A percentile compares a stretch with the other conserved stretches of the same genome.
Evolutionary conservation across 495 filamentous ascomycete species (phyloP).

Genomic region (Tuber aestivum): DNA sequence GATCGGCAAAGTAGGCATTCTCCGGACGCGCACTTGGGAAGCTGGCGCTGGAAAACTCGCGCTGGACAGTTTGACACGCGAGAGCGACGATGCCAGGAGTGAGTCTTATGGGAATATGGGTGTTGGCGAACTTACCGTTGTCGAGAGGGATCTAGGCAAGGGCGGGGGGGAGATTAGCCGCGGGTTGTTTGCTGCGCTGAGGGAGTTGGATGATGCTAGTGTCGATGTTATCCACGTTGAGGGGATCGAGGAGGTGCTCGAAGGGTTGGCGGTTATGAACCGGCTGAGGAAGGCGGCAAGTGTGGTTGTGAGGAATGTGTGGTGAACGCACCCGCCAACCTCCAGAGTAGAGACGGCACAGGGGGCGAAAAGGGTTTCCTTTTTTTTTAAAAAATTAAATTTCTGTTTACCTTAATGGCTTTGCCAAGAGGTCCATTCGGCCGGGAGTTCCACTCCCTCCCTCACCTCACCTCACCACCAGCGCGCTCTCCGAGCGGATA

Average conservation of each 20-base stretch:
- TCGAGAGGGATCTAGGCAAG: conserved; percentile 61
- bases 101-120: conserved; percentile 28
- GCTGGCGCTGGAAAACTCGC: conserved; percentile 35
- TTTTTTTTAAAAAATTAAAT: not conserved
- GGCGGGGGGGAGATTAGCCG: conserved; percentile 69
- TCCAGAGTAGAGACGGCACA: not conserved
- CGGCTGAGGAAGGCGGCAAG: conserved; percentile 78
- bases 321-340: not conserved
- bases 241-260: conserved; percentile 76
- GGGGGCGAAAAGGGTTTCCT: not conserved
- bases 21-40: conserved; percentile 44
- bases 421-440: not conserved
- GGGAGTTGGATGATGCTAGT: conserved; percentile 70
- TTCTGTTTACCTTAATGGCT: not conserved
- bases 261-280: conserved; percentile 96
- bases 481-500: no score
- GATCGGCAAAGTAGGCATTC: conserved; percentile 37
- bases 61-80: conserved; percentile 38
- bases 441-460: not conserved
- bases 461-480: not conserved
- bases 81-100: conserved; percentile 33
- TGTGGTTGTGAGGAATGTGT: conserved; percentile 39
- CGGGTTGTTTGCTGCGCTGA: conserved; percentile 76
- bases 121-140: conserved; percentile 43
- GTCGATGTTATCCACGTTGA: conserved; percentile 89